Percentiles rank a stretch among this genome's conserved stretches.
These are phyloP conservation scores for Rhytidhysteron rufulum DNA, from an alignment of 2,329 filamentous ascomycete genomes.

Conservation along the genomic window DNA sequence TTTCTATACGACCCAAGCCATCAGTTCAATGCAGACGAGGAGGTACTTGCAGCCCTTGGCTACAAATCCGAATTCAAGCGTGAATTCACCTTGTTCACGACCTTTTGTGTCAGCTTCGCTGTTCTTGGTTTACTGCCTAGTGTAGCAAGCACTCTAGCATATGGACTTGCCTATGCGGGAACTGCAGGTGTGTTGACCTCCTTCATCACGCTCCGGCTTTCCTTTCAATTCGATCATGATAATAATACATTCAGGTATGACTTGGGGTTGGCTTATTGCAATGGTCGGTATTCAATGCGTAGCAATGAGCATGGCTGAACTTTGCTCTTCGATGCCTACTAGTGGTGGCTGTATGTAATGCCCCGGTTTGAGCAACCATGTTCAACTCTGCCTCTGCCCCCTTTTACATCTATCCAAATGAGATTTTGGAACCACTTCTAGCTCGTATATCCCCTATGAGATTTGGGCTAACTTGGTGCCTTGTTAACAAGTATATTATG, in stretches of 20 bases:
- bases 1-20: constrained; percentile 44
- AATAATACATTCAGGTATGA: constrained; percentile 53
- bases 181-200: constrained; percentile 31
- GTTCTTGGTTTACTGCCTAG: constrained; percentile 68
- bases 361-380: no score
- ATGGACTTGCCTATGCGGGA: constrained; percentile 57
- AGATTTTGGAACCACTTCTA: no score
- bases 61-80: constrained; percentile 64
- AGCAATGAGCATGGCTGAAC: constrained; percentile 62
- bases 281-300: constrained; percentile 70
- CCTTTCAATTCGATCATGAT: constrained; percentile 3
- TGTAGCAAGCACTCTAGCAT: constrained; percentile 68
- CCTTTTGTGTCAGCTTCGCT: constrained; percentile 71
- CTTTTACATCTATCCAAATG: no score
- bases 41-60: constrained; percentile 58
- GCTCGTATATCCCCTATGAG: no score
- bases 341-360: constrained; percentile 63
- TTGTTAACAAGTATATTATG: no score
- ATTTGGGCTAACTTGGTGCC: no score
- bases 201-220: background rate
- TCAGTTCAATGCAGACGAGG: constrained; percentile 54
- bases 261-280: constrained; percentile 72
- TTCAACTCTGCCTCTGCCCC: no score
- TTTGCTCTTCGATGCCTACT: constrained; percentile 71
- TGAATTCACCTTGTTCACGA: constrained; percentile 71